These are phyloP conservation scores for Arthrinium puccinioides DNA, from an alignment of 2,329 filamentous ascomycete genomes.

Conservation along the genomic window DNA sequence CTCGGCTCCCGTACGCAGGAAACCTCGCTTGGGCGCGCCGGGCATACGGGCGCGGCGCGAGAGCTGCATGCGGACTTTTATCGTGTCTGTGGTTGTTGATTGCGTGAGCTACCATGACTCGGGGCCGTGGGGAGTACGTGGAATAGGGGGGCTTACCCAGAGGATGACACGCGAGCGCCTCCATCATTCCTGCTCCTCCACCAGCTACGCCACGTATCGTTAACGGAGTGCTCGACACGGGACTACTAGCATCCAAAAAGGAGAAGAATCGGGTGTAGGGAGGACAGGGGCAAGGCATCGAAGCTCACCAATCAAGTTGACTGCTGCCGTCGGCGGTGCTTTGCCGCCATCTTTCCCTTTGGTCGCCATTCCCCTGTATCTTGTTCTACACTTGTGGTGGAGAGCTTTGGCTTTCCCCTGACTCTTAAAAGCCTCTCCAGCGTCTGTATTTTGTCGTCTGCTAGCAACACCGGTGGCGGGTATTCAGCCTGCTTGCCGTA, in stretches of 20 bases:
- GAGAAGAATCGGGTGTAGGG: constrained; percentile 5
- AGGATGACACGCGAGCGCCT: constrained; percentile 91
- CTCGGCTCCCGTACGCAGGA: constrained; percentile 75
- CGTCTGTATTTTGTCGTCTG: no score
- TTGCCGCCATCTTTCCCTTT: constrained; percentile 49
- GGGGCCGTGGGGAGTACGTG: no score
- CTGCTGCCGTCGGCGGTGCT: constrained; percentile 76
- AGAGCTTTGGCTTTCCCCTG: no score
- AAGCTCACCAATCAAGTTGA: constrained; percentile 77
- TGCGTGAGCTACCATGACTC: no score
- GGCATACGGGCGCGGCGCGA: constrained; percentile 77
- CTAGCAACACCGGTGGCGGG: no score
- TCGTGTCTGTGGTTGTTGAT: constrained; percentile 80
- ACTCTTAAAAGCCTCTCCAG: no score
- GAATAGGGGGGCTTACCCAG: constrained; percentile 52
- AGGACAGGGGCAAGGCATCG: constrained; percentile 4
- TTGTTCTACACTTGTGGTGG: not conserved
- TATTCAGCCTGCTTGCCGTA: no score
- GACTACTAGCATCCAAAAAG: no score
- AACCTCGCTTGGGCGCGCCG: constrained; percentile 80
- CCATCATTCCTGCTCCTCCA: constrained; percentile 98
- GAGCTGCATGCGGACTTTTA: constrained; percentile 99
- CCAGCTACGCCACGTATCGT: constrained; percentile 53
- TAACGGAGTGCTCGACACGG: constrained; percentile 12
- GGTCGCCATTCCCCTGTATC: constrained; percentile 27